Evolutionary conservation across 768 basidiomycete genomes (phyloP).

Genomic region (Cyclocybe aegerita): DNA sequence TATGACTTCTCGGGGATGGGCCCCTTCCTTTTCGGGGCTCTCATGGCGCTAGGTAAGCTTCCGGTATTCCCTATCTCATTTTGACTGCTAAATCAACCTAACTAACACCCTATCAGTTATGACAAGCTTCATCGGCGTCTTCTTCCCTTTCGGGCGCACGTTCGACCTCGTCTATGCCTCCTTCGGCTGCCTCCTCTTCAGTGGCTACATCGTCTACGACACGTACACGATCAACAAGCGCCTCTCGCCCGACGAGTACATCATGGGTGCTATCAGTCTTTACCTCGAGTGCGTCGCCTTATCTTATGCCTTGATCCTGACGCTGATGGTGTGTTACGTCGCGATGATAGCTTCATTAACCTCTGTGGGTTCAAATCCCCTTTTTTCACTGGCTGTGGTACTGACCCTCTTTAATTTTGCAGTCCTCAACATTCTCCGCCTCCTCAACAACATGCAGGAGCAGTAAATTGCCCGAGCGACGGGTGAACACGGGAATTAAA

Average conservation of each 20-base stretch:
- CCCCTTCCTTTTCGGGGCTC: slow-evolving; percentile 84
- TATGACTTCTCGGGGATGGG: slow-evolving; percentile 95
- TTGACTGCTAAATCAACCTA: background rate
- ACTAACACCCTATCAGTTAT: slow-evolving; percentile 45
- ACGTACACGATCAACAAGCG: slow-evolving; percentile 88
- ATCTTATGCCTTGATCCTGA: background rate
- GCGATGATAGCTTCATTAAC: slow-evolving; percentile 71
- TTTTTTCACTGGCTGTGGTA: background rate
- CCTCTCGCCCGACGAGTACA: slow-evolving; percentile 91
- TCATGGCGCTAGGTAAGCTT: slow-evolving; percentile 72
- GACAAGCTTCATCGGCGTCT: slow-evolving; percentile 78
- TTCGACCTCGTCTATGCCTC: slow-evolving; percentile 81
- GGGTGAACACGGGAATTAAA: background rate
- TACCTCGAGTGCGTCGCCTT: slow-evolving; percentile 81
- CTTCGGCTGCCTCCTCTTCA: slow-evolving; percentile 81
- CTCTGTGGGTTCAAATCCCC: slow-evolving; percentile 67
- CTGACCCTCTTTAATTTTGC: slow-evolving; percentile 11
- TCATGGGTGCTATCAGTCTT: slow-evolving; percentile 87
- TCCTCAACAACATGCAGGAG: slow-evolving; percentile 64
- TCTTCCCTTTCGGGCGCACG: slow-evolving; percentile 83
- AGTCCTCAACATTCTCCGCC: slow-evolving; percentile 86
- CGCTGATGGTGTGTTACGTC: slow-evolving; percentile 13
- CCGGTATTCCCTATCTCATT: background rate
- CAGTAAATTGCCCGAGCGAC: slow-evolving; percentile 26
- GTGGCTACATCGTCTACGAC: slow-evolving; percentile 88